Evolutionary conservation across 768 basidiomycete species (phyloP), one percentile per base, ranked within the genome.

Genomic region (Boletus sensibilis): DNA sequence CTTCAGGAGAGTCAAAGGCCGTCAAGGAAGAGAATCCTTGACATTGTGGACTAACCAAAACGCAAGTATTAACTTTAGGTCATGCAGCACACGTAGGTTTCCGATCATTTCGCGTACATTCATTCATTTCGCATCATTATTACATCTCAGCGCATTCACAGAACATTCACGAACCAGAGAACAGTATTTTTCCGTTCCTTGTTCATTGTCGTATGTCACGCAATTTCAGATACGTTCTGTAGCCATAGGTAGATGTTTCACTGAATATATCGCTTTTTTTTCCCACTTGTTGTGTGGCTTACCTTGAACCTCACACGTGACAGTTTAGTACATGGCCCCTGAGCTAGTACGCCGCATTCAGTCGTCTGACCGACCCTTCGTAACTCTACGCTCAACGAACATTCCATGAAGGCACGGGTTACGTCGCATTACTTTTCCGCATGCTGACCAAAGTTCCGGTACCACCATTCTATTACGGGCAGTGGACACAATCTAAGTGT

Each of bases 301-400:
- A n/a, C n/a, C n/a, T n/a, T n/a, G n/a, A n/a, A n/a, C n/a, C n/a
- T n/a, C n/a, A n/a, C n/a, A n/a, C n/a, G n/a, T n/a, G n/a, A n/a
- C n/a, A n/a, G 23, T 48, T 59, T 53, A 25, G 49, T 58, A 27
- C 51, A 20, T 31, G 38, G 5, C 59, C 47, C 60, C 59, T 50
- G 54, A 56, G 20, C 21, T 23, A 5, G 43, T 2, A 23, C 7
- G 6, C 29, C 12, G 9, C 5, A 16, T n/a, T 52, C 44, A 21
- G 25, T 41, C 21, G 14, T 23, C 40, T 7, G 42, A 49, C 29
- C 21, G 47, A 57, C 53, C 44, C 56, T 54, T 45, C 9, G 6
- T 25, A 27, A 4, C 27, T 25, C 55, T 29, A 8, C 42, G 11
- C 10, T 21, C 21, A 31, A 27, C 11, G 5, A 27, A 35, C 16